Conservation (phyloP, 108 stramenopile genomes). For the Mediolabrus comicus region DNA sequence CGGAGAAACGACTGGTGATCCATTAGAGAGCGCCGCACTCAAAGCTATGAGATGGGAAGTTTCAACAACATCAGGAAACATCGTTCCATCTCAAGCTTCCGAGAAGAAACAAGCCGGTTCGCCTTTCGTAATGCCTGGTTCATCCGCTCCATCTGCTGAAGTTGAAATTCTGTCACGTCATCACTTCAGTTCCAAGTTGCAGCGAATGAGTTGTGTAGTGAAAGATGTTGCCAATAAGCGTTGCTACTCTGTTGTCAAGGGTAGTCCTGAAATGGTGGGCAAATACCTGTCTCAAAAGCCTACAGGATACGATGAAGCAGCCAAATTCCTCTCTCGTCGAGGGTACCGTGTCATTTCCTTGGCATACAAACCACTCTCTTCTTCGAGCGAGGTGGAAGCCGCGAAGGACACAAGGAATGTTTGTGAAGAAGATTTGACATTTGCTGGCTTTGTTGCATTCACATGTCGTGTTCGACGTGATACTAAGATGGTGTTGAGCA, state of each 20-base stretch:
- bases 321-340: slow-evolving; percentile 64
- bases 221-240: slow-evolving; percentile 44
- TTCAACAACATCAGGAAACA: slow-evolving; percentile 49
- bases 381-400: slow-evolving; percentile 49
- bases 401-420: slow-evolving; percentile 57
- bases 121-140: slow-evolving; percentile 30
- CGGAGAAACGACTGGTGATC: slow-evolving; percentile 90
- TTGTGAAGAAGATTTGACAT: slow-evolving; percentile 75
- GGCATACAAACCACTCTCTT: slow-evolving; percentile 73
- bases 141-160: slow-evolving; percentile 34
- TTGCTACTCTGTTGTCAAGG: slow-evolving; percentile 88
- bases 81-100: slow-evolving; percentile 56
- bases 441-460: slow-evolving; percentile 96
- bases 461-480: slow-evolving; percentile 93
- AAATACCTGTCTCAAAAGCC: slow-evolving; percentile 68
- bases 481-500: slow-evolving; percentile 72
- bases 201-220: slow-evolving; percentile 97
- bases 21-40: slow-evolving; percentile 84
- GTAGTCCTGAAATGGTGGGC: slow-evolving; percentile 95
- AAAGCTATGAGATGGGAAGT: slow-evolving; percentile 84
- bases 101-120: slow-evolving; percentile 63
- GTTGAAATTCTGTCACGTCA: slow-evolving; percentile 86
- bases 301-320: slow-evolving; percentile 69
- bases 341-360: slow-evolving; percentile 94
- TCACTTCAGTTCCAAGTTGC: slow-evolving; percentile 97